These are phyloP conservation scores for Neopestalotiopsis rosae DNA, from an alignment of 2,329 filamentous ascomycete species.

Conservation along the genomic window DNA sequence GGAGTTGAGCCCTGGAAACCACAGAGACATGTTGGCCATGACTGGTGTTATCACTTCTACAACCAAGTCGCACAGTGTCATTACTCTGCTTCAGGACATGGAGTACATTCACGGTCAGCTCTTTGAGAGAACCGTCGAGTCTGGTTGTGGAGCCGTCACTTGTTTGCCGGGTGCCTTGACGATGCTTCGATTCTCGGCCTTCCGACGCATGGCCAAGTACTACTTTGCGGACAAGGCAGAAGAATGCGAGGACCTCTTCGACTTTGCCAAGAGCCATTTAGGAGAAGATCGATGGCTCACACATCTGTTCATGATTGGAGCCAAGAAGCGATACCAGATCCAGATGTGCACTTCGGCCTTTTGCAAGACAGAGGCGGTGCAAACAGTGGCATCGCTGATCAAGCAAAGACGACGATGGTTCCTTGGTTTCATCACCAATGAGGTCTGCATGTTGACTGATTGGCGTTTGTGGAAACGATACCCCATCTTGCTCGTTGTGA, in stretches of 20 bases:
- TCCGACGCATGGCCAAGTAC: conserved; percentile 95
- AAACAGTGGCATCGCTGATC: conserved; percentile 82
- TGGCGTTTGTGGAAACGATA: conserved; percentile 90
- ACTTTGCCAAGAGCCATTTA: conserved; percentile 93
- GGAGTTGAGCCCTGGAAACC: conserved; percentile 93
- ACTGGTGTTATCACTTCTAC: conserved; percentile 97
- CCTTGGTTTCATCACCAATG: conserved; percentile 95
- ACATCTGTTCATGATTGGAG: conserved; percentile 98
- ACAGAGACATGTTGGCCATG: conserved; percentile 94
- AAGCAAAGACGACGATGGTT: conserved; percentile 98
- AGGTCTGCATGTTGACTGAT: conserved; percentile 97
- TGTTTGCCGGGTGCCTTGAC: conserved; percentile 95
- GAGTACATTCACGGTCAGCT: conserved; percentile 97
- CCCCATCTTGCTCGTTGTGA: conserved; percentile 81
- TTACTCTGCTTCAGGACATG: conserved; percentile 95
- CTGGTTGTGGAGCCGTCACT: conserved; percentile 90
- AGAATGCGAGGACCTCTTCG: conserved; percentile 93
- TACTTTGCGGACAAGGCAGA: conserved; percentile 98
- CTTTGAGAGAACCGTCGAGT: conserved; percentile 94
- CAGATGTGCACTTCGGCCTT: conserved; percentile 98
- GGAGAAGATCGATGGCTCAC: conserved; percentile 97
- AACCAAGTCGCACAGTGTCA: conserved; percentile 83
- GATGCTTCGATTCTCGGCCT: conserved; percentile 94
- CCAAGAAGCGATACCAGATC: conserved; percentile 91
- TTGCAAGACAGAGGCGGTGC: conserved; percentile 97